Evolutionary conservation across 176 grass and related monocot genomes (phyloP).

Genomic region (Triticum urartu): DNA sequence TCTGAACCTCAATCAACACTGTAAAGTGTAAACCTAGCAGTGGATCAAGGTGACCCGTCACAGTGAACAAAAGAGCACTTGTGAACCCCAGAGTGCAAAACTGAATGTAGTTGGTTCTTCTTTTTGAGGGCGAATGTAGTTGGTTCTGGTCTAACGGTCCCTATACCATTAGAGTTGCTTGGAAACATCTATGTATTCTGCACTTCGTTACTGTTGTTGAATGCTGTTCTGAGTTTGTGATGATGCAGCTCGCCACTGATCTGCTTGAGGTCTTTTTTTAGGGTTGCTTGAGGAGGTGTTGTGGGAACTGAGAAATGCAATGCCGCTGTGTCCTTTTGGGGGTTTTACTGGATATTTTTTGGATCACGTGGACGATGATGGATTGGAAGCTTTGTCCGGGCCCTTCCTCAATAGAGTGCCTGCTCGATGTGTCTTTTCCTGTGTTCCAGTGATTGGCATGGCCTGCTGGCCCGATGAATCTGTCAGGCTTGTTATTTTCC

Average conservation of each 20-base stretch:
- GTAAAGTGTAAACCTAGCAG: slow-evolving; percentile 28
- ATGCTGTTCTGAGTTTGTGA: not conserved
- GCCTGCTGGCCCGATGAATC: not conserved
- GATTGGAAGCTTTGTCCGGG: not conserved
- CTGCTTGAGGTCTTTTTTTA: not conserved
- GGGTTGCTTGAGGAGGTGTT: not conserved
- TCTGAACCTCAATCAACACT: not conserved
- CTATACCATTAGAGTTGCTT: not conserved
- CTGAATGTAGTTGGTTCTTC: not conserved
- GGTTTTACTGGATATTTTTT: not conserved
- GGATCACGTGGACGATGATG: slow-evolving; percentile 16
- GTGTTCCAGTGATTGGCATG: slow-evolving; percentile 13
- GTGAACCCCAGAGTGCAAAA: not conserved
- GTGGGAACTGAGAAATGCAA: not conserved
- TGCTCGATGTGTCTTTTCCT: slow-evolving; percentile 46
- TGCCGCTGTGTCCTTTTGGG: not conserved
- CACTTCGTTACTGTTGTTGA: not conserved
- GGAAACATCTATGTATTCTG: not conserved
- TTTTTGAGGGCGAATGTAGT: not conserved
- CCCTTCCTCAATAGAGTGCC: not conserved
- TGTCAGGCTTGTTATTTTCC: slow-evolving; percentile 32
- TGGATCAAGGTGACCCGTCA: not conserved
- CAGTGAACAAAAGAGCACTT: not conserved
- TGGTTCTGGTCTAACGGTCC: not conserved
- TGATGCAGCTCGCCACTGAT: not conserved